Percentiles rank a stretch among this genome's conserved stretches.
These are phyloP conservation scores for Straminergon stramineum DNA, from an alignment of 225 moss, liverwort and hornwort genomes.

Conservation along the genomic window DNA sequence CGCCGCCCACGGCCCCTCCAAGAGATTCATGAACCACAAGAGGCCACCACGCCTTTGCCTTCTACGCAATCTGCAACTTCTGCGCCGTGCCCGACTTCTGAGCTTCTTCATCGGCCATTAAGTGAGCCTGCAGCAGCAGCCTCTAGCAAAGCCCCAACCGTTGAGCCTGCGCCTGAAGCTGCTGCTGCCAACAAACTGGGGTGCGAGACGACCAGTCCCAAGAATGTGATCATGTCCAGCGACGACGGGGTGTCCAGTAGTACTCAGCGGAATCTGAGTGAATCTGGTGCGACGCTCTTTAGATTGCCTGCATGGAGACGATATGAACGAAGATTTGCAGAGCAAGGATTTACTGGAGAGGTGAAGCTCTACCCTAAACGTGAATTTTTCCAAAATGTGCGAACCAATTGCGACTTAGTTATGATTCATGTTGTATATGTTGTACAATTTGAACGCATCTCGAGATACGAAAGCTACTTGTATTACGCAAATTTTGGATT, in stretches of 20 bases:
- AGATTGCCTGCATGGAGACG: neutral
- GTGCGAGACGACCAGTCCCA: neutral
- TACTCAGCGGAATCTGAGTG: neutral
- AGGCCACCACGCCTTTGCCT: neutral
- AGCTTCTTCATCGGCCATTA: neutral
- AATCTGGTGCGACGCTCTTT: neutral
- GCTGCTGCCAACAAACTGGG: neutral
- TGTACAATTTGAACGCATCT: neutral
- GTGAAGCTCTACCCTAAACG: neutral
- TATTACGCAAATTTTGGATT: neutral
- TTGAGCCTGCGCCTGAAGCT: neutral
- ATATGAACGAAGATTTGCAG: neutral
- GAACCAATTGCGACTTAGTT: neutral
- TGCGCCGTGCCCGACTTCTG: neutral
- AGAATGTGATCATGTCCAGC: neutral
- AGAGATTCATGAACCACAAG: neutral
- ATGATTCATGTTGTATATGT: neutral
- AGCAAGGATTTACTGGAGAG: neutral
- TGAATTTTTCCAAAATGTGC: neutral
- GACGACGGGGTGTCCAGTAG: neutral
- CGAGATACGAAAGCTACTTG: neutral
- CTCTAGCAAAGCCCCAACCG: neutral
- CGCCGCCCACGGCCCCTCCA: conserved; percentile 12
- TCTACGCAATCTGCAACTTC: neutral
- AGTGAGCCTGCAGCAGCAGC: neutral